Evolutionary conservation across 768 basidiomycete genomes (phyloP).

Genomic region (Exsudoporus frostii): DNA sequence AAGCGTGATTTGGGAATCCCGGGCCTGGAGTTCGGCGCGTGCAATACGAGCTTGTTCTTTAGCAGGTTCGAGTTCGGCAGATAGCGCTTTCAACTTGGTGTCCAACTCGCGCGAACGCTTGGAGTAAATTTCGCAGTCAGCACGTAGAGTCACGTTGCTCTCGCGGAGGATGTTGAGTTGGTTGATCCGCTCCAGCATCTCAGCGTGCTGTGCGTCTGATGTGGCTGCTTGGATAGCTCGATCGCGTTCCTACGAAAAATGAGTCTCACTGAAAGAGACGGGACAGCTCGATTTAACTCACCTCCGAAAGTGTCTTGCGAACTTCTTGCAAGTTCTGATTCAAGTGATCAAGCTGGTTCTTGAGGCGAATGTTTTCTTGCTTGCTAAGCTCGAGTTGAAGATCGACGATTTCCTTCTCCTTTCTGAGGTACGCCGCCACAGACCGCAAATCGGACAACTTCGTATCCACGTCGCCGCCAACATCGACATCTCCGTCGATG

Average conservation of each 20-base stretch:
- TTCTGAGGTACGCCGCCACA: conserved; percentile 78
- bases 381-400: conserved; percentile 79
- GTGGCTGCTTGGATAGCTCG: conserved; percentile 66
- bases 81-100: conserved; percentile 52
- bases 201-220: conserved; percentile 76
- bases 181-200: conserved; percentile 82
- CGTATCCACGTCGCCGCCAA: conserved; percentile 50
- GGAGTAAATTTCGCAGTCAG: conserved; percentile 68
- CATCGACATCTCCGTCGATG: conserved; percentile 42
- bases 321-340: conserved; percentile 68
- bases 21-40: conserved; percentile 72
- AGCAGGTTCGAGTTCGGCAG: conserved; percentile 66
- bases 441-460: conserved; percentile 73
- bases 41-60: conserved; percentile 65
- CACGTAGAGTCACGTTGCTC: conserved; percentile 81
- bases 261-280: background rate
- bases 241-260: conserved; percentile 65
- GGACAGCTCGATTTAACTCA: conserved; percentile 24
- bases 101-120: conserved; percentile 71
- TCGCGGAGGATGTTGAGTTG: conserved; percentile 83
- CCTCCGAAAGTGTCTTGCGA: conserved; percentile 68
- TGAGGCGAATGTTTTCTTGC: conserved; percentile 71
- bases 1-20: conserved; percentile 60
- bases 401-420: conserved; percentile 91
- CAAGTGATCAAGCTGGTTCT: conserved; percentile 72